phyloP scores from a whole-genome alignment of 2,329 filamentous ascomycete genomes.

The Talaromyces sp. region DNA sequence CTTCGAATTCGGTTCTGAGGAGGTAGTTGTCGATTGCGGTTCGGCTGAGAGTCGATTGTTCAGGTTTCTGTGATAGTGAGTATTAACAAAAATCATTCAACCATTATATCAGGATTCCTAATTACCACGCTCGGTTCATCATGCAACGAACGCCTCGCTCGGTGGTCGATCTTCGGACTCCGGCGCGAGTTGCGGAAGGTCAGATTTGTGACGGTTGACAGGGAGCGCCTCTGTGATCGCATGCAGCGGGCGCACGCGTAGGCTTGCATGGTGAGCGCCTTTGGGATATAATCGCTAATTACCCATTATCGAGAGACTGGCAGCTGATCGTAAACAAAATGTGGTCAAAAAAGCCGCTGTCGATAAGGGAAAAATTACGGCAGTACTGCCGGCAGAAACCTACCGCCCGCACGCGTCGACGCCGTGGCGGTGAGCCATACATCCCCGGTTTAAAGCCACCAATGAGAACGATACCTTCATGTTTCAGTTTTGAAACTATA shows the following conservation, averaged over 20 bases:
- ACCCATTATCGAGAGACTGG: background rate
- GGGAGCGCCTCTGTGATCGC: conserved; percentile 11
- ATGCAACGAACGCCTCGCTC: background rate
- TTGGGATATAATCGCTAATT: background rate
- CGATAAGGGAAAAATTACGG: conserved; percentile 6
- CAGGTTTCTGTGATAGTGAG: background rate
- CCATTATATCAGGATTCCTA: background rate
- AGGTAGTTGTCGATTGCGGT: conserved; percentile 24
- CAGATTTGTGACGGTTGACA: conserved; percentile 1
- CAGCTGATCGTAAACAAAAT: background rate
- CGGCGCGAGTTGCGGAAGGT: background rate
- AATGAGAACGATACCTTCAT: background rate
- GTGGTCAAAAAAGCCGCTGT: conserved; percentile 4
- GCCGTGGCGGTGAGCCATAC: background rate
- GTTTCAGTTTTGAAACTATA: background rate
- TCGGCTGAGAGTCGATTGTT: conserved; percentile 2
- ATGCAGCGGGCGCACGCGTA: conserved; percentile 14
- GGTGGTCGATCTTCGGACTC: background rate
- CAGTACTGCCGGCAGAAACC: conserved; percentile 6
- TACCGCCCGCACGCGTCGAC: background rate
- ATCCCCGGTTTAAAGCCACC: background rate
- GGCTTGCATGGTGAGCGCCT: conserved; percentile 3
- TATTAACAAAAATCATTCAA: background rate
- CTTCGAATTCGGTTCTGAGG: conserved; percentile 30
- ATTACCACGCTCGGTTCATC: background rate